Conservation (phyloP, 306 rosid species). For the Quercus glauca region DNA sequence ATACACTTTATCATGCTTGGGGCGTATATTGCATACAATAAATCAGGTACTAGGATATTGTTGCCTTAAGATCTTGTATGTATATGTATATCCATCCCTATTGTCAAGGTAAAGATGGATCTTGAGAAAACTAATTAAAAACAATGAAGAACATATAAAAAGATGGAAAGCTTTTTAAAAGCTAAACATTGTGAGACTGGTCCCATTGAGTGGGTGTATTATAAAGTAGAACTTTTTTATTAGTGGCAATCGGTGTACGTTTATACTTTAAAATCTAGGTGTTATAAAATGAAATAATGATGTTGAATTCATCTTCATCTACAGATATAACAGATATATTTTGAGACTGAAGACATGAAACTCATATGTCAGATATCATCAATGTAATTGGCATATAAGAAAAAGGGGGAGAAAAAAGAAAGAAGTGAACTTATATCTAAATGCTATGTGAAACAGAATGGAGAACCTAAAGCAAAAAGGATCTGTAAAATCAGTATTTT, state of each 20-base stretch:
- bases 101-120: neutral
- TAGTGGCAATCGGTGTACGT: neutral
- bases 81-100: neutral
- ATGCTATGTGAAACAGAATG: neutral
- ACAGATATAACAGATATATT: too few species aligned
- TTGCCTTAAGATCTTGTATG: neutral
- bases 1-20: slow-evolving; percentile 90
- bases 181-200: neutral
- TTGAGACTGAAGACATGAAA: too few species aligned
- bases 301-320: too few species aligned
- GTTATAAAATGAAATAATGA: neutral
- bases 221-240: neutral
- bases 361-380: too few species aligned
- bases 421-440: neutral
- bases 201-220: neutral
- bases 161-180: neutral
- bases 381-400: too few species aligned
- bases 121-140: neutral
- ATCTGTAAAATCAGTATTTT: neutral
- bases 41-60: slow-evolving; percentile 37
- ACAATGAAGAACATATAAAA: neutral
- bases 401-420: neutral
- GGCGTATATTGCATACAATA: slow-evolving; percentile 57
- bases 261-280: neutral
- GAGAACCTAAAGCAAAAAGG: neutral